A percentile compares a stretch with the other conserved stretches of the same genome.
phyloP scores from a whole-genome alignment of 148 eudicot species.

The Diospyros lotus region DNA sequence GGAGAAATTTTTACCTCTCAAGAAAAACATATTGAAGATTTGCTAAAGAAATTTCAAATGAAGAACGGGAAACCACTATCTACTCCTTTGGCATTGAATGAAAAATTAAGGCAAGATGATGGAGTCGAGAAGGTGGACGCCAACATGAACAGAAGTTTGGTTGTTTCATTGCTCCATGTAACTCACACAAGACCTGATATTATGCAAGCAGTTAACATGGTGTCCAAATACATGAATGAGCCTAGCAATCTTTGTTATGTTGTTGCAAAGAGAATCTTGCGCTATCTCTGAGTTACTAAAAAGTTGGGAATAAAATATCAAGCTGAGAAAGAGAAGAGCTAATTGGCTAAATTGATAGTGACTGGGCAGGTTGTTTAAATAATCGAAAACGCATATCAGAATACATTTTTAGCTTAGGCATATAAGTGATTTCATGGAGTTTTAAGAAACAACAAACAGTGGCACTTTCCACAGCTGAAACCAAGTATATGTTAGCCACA shows the following conservation, averaged over 20 bases:
- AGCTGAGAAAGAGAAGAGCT: too few species aligned
- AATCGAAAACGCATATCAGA: neutral
- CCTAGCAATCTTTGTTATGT: neutral
- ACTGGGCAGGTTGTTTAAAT: neutral
- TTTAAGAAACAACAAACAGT: neutral
- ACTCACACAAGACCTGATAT: neutral
- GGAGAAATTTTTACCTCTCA: too few species aligned
- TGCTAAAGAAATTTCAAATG: too few species aligned
- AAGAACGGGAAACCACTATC: too few species aligned
- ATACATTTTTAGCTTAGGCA: neutral
- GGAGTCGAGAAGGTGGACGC: too few species aligned
- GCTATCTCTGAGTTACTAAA: neutral
- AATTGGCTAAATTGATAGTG: neutral
- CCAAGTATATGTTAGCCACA: neutral
- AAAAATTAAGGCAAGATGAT: too few species aligned
- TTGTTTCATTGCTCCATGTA: neutral
- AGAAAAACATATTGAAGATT: too few species aligned
- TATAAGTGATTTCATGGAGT: neutral
- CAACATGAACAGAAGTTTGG: neutral
- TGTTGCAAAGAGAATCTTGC: neutral
- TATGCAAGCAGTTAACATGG: too few species aligned
- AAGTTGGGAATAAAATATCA: neutral
- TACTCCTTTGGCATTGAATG: too few species aligned
- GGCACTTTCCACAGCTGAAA: neutral
- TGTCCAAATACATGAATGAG: neutral